Evolutionary conservation across 2,329 filamentous ascomycete species (phyloP).

Genomic region (Aspergillus proliferans): DNA sequence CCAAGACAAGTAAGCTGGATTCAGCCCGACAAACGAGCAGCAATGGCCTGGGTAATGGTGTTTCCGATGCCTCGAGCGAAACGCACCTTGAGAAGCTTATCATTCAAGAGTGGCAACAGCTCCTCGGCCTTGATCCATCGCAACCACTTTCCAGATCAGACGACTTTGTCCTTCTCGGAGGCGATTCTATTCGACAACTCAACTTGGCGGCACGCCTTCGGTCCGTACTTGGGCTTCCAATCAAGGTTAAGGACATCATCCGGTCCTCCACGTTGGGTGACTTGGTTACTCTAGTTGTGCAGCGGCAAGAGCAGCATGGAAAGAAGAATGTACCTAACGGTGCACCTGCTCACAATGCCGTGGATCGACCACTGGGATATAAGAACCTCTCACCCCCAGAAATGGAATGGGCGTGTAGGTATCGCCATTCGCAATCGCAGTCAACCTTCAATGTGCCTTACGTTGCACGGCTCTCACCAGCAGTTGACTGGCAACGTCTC

Average conservation of each 20-base stretch:
- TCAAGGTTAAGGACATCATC: background rate
- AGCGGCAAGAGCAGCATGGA: background rate
- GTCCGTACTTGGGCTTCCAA: background rate
- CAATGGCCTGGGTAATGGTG: background rate
- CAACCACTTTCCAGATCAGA: slow-evolving; percentile 1
- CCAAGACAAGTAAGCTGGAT: background rate
- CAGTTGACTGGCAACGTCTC: slow-evolving; percentile 1
- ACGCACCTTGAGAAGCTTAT: background rate
- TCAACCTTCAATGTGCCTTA: slow-evolving; percentile 4
- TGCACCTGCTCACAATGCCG: background rate
- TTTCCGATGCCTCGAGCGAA: background rate
- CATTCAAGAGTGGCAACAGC: background rate
- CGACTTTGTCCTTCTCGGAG: slow-evolving; percentile 9
- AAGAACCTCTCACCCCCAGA: background rate
- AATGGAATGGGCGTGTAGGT: background rate
- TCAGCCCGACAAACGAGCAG: background rate
- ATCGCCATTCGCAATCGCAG: background rate
- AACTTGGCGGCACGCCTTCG: slow-evolving; percentile 4
- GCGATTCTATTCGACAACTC: slow-evolving; percentile 12
- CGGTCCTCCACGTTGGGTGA: background rate
- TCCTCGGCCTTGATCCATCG: background rate
- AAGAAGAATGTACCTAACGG: background rate
- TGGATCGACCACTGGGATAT: background rate
- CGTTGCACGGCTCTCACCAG: background rate
- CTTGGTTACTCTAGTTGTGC: background rate